These are phyloP conservation scores for Ascochyta pisi DNA, from an alignment of 2,329 filamentous ascomycete genomes.

Conservation along the genomic window DNA sequence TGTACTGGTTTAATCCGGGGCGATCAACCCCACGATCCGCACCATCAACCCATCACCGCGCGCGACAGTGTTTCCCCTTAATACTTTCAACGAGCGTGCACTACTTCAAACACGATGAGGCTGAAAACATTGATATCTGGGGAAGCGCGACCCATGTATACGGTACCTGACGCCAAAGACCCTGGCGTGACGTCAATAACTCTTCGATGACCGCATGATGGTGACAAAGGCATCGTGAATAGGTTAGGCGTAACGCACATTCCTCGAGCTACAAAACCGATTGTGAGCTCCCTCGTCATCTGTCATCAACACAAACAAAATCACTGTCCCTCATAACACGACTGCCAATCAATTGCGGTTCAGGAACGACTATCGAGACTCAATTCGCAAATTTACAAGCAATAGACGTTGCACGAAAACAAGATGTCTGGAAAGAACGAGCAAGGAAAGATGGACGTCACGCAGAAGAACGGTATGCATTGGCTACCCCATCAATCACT, in stretches of 20 bases:
- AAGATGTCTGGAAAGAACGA: conserved; percentile 20
- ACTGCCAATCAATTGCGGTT: too few species aligned
- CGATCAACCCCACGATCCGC: too few species aligned
- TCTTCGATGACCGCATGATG: conserved; percentile 18
- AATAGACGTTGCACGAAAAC: conserved; percentile 9
- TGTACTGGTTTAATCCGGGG: too few species aligned
- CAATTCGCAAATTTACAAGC: not conserved
- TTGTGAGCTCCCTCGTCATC: not conserved
- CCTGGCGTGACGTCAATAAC: conserved; percentile 15
- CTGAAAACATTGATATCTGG: not conserved
- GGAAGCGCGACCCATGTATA: not conserved
- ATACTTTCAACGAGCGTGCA: not conserved
- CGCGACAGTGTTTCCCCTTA: too few species aligned
- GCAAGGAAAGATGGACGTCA: conserved; percentile 33
- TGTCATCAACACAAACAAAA: not conserved
- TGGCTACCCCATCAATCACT: not conserved
- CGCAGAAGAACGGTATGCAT: conserved; percentile 35
- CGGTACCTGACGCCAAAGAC: conserved; percentile 15
- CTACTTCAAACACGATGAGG: not conserved
- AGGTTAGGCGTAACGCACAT: conserved; percentile 5
- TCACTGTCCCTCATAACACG: not conserved
- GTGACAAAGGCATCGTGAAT: conserved; percentile 14
- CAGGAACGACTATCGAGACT: not conserved
- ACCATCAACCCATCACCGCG: too few species aligned
- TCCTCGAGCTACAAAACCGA: conserved; percentile 4